Evolutionary conservation across 768 basidiomycete genomes (phyloP).

Genomic region (Panellus pusillus): DNA sequence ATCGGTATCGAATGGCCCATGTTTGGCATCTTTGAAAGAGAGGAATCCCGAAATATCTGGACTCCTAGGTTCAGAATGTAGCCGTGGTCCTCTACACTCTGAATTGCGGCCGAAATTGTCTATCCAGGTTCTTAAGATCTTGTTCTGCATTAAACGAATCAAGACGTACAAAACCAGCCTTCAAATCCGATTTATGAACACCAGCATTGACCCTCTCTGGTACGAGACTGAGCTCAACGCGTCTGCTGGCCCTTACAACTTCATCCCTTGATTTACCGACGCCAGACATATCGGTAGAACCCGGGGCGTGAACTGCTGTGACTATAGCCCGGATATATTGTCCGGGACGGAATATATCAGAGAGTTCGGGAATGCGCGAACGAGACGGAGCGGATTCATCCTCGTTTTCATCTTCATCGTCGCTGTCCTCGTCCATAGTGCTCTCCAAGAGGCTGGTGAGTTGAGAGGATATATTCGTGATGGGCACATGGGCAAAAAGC

Average conservation of each 20-base stretch:
- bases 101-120: constrained; percentile 75
- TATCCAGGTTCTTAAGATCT: constrained; percentile 31
- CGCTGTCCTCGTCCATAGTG: constrained; percentile 53
- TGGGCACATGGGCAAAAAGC: constrained; percentile 89
- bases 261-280: constrained; percentile 69
- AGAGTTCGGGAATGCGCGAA: constrained; percentile 62
- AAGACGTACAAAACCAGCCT: constrained; percentile 67
- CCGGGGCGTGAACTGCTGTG: constrained; percentile 63
- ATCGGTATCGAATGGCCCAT: constrained; percentile 30
- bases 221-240: constrained; percentile 81
- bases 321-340: constrained; percentile 85
- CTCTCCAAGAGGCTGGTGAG: constrained; percentile 72
- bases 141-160: not conserved
- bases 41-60: constrained; percentile 81
- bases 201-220: constrained; percentile 86
- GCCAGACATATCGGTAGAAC: constrained; percentile 57
- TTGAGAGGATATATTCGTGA: constrained; percentile 85
- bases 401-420: constrained; percentile 44
- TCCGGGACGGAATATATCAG: constrained; percentile 76
- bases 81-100: constrained; percentile 92
- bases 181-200: constrained; percentile 75
- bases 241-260: constrained; percentile 61
- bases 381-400: constrained; percentile 41
- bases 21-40: constrained; percentile 68
- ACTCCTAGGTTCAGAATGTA: constrained; percentile 88